phyloP scores from a whole-genome alignment of 2,329 filamentous ascomycete species.

The Cladosporium sp. region DNA sequence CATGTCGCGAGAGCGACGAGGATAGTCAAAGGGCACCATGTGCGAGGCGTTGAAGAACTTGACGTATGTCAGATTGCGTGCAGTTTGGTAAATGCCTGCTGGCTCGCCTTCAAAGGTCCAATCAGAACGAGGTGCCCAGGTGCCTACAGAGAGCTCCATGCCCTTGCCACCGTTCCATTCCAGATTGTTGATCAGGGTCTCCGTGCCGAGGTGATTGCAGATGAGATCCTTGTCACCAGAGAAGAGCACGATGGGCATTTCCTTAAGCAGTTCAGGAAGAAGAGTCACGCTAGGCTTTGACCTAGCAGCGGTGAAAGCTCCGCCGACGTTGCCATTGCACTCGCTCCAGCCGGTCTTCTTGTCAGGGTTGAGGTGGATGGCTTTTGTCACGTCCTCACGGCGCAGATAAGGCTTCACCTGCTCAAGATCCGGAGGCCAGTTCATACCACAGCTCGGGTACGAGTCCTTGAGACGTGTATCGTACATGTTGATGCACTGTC shows the following conservation, averaged over 20 bases:
- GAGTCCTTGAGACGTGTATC: slow-evolving; percentile 80
- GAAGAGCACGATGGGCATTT: slow-evolving; percentile 80
- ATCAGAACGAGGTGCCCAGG: slow-evolving; percentile 84
- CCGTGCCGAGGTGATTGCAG: slow-evolving; percentile 94
- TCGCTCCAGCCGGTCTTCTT: slow-evolving; percentile 89
- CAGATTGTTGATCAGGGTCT: slow-evolving; percentile 84
- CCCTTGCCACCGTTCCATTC: slow-evolving; percentile 88
- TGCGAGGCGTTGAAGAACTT: slow-evolving; percentile 93
- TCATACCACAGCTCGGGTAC: slow-evolving; percentile 88
- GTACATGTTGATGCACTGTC: slow-evolving; percentile 89
- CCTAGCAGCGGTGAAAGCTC: slow-evolving; percentile 64
- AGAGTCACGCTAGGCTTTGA: slow-evolving; percentile 71
- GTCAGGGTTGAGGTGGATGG: slow-evolving; percentile 75
- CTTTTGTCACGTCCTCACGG: slow-evolving; percentile 69
- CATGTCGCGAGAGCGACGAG: slow-evolving; percentile 87
- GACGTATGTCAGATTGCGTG: slow-evolving; percentile 92
- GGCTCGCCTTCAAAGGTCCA: slow-evolving; percentile 90
- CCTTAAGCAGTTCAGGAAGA: slow-evolving; percentile 71
- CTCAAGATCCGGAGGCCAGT: slow-evolving; percentile 87
- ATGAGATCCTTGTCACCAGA: slow-evolving; percentile 92
- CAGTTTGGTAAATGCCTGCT: slow-evolving; percentile 90
- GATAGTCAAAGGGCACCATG: slow-evolving; percentile 96
- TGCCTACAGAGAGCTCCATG: slow-evolving; percentile 81
- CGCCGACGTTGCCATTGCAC: slow-evolving; percentile 75
- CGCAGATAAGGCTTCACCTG: slow-evolving; percentile 80